Evolutionary conservation across 1,284 basidiomycete species (phyloP).

Genomic region (Puccinia polysora): DNA sequence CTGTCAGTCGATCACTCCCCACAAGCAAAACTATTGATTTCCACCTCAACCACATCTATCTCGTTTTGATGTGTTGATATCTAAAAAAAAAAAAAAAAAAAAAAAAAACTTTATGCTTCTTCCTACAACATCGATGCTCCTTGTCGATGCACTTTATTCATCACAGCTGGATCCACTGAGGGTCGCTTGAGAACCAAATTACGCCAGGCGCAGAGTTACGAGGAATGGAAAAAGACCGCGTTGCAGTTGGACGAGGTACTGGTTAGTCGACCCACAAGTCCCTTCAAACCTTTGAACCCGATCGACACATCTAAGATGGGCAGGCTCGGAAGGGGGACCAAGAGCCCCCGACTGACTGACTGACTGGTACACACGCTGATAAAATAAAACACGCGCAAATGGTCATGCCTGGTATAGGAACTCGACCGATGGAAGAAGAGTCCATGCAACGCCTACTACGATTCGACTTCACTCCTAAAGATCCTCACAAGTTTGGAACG

Average conservation of each 20-base stretch:
- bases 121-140: too few relatives aligned
- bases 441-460: conserved; percentile 81
- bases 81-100: too few relatives aligned
- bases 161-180: conserved; percentile 73
- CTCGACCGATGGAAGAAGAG: conserved; percentile 80
- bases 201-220: background rate
- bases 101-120: too few relatives aligned
- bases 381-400: too few relatives aligned
- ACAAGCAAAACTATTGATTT: background rate
- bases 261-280: background rate
- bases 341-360: conserved; percentile 67
- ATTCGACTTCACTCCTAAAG: conserved; percentile 75
- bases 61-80: conserved; percentile 10
- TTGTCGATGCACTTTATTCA: too few relatives aligned
- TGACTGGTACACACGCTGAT: conserved; percentile 61
- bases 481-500: conserved; percentile 64
- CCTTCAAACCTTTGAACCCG: too few relatives aligned
- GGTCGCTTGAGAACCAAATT: conserved; percentile 56
- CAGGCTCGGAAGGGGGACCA: background rate
- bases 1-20: conserved; percentile 60
- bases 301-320: too few relatives aligned
- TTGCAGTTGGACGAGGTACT: conserved; percentile 1
- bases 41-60: background rate
- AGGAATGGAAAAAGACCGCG: conserved; percentile 16
- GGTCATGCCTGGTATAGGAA: too few relatives aligned